phyloP scores from a whole-genome alignment of 495 filamentous ascomycete species.

The Tuber calosporum region DNA sequence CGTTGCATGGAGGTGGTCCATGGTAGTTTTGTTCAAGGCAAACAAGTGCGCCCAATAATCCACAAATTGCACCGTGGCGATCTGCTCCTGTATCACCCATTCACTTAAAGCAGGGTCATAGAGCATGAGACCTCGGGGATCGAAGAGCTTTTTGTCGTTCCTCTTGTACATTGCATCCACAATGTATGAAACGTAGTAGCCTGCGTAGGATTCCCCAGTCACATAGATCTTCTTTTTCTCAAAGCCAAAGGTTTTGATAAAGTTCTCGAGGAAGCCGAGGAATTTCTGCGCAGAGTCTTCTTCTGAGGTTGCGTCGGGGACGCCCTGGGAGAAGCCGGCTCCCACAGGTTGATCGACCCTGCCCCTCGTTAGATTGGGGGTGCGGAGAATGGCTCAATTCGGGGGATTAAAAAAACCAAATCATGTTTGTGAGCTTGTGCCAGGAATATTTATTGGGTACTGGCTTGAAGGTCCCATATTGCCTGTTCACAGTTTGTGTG shows the following conservation, averaged over 20 bases:
- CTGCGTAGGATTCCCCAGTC: conserved; percentile 65
- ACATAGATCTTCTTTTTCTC: conserved; percentile 60
- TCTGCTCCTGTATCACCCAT: conserved; percentile 47
- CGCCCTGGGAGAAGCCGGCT: conserved; percentile 63
- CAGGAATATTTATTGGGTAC: conserved; percentile 61
- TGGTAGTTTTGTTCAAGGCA: conserved; percentile 60
- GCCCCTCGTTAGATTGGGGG: conserved; percentile 7
- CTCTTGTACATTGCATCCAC: conserved; percentile 61
- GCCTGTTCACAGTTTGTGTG: conserved; percentile 23
- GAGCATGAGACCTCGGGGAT: conserved; percentile 61
- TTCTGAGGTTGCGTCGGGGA: conserved; percentile 56
- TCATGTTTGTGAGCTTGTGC: conserved; percentile 67
- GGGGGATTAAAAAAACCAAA: conserved; percentile 49
- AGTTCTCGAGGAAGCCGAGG: conserved; percentile 62
- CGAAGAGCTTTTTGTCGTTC: conserved; percentile 60
- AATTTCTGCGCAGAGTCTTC: conserved; percentile 61
- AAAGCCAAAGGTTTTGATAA: conserved; percentile 60
- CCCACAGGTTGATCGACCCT: conserved; percentile 68
- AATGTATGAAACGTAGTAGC: conserved; percentile 73
- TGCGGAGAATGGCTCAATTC: conserved; percentile 6
- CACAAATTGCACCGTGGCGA: conserved; percentile 56
- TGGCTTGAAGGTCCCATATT: conserved; percentile 58
- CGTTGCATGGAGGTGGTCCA: conserved; percentile 51
- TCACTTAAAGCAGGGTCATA: conserved; percentile 60
- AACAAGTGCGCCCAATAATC: conserved; percentile 58